Evolutionary conservation across 495 filamentous ascomycete genomes (phyloP).

Genomic region (Aspergillus kassunensis): DNA sequence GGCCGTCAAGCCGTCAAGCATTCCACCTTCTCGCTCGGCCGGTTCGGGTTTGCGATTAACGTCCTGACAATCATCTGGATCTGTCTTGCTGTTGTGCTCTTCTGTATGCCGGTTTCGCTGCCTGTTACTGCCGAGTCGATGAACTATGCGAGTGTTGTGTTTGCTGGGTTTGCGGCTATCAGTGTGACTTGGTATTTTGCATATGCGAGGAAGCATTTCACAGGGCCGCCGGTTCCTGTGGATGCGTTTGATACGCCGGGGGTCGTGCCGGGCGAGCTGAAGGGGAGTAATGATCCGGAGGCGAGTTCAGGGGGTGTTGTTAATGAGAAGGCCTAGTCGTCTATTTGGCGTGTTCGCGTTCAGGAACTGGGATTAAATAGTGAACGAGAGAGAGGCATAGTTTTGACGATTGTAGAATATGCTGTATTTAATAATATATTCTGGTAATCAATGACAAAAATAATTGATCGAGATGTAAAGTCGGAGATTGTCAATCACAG

Average conservation of each 20-base stretch:
- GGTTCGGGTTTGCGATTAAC: constrained; percentile 52
- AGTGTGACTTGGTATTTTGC: constrained; percentile 62
- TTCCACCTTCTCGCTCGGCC: constrained; percentile 48
- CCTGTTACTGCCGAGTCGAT: constrained; percentile 44
- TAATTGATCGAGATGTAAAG: no score
- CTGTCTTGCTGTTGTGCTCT: constrained; percentile 46
- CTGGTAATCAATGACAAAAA: no score
- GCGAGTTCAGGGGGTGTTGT: constrained; percentile 19
- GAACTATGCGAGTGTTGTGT: constrained; percentile 65
- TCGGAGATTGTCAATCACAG: constrained; percentile 8
- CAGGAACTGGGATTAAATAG: no score
- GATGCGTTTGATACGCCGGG: constrained; percentile 35
- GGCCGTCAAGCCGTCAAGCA: constrained; percentile 43
- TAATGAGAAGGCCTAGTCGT: constrained; percentile 18
- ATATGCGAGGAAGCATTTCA: constrained; percentile 67
- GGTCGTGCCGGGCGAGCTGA: constrained; percentile 38
- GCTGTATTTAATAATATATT: no score
- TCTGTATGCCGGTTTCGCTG: constrained; percentile 53
- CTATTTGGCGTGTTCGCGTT: neutral
- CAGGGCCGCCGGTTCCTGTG: constrained; percentile 55
- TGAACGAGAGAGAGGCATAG: no score
- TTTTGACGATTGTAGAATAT: no score
- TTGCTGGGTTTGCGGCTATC: constrained; percentile 55
- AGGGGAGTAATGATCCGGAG: constrained; percentile 23
- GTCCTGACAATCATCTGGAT: constrained; percentile 48